Base-by-base conservation (phyloP, 805 yeast genomes). In the Ogataea zsoltii region DNA sequence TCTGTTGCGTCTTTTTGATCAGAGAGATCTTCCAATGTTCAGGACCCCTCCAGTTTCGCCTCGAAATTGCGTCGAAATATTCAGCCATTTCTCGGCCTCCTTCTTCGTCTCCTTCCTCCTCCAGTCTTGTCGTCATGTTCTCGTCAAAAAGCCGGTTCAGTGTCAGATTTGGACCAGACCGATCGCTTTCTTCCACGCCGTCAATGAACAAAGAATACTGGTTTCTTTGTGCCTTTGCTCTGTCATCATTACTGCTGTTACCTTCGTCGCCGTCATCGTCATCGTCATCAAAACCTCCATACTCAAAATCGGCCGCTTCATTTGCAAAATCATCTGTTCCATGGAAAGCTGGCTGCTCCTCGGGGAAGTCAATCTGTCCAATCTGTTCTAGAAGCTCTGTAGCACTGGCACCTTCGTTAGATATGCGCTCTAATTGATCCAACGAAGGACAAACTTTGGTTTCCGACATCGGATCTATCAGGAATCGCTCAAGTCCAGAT, bases 11-110 rank as follows among this genome's bases (percentile, higher is more conserved):
- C 32, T 51, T 41, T 25, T 50, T 56, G 15, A 56, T 42, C 31
- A 80, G 76, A 33, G 76, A 70, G 10, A 92, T 85, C 65, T 85
- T 86, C 97, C 97, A 92, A 66, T 88, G 95, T 53, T 88, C 92
- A 12, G 92, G 86, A 7, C 97, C 97, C 23, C 95, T 78, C 97
- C 97, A 91, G 61, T 81, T 85, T 26, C 73, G 68, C 46, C 74
- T 77, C 65, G 88, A 72, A 16, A 80, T 75, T 42, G 80, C 82
- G 61, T 90, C 96, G 64, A 89, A 89, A 61, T 88, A 85, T 2
- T 90, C 85, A 77, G 79, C 71, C 38, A 77, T 63, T 47, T 76
- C 77, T 25, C 66, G 60, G 49, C 77, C 80, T 42, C 71, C 64
- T 19, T 72, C 69, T 33, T 50, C 57, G 30, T 56, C 61, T 15